Conservation (phyloP, 208 protist genomes). For the Crithidia expoeki region DNA sequence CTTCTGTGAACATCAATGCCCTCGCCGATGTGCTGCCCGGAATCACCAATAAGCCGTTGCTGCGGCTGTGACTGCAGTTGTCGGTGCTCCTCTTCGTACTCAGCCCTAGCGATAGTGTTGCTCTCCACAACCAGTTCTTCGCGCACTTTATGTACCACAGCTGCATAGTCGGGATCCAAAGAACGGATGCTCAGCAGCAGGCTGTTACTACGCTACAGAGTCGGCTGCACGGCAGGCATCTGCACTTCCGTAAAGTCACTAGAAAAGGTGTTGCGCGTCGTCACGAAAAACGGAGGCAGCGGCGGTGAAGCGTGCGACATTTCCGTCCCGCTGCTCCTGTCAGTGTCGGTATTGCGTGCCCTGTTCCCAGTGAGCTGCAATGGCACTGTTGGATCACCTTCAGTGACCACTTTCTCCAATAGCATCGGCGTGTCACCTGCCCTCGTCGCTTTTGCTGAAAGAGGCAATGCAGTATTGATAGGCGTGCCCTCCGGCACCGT, state of each 20-base stretch:
- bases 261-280: not conserved
- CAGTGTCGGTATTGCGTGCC: not conserved
- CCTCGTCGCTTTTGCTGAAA: not conserved
- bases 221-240: not conserved
- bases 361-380: not conserved
- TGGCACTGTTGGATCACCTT: not conserved
- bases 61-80: not conserved
- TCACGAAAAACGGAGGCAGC: not conserved
- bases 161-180: not conserved
- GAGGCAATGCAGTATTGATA: not conserved
- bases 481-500: too few relatives aligned
- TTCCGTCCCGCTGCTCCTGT: not conserved
- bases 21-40: not conserved
- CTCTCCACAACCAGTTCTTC: not conserved
- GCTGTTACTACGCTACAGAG: constrained; percentile 9
- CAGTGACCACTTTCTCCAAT: not conserved
- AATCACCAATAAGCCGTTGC: not conserved
- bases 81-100: not conserved
- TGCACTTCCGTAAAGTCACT: constrained; percentile 4
- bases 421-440: not conserved
- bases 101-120: not conserved
- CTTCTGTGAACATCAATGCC: not conserved
- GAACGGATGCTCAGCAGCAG: constrained; percentile 25
- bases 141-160: not conserved
- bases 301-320: not conserved